phyloP scores from a whole-genome alignment of 176 grass and related monocot species.

The Cymbopogon citratus region DNA sequence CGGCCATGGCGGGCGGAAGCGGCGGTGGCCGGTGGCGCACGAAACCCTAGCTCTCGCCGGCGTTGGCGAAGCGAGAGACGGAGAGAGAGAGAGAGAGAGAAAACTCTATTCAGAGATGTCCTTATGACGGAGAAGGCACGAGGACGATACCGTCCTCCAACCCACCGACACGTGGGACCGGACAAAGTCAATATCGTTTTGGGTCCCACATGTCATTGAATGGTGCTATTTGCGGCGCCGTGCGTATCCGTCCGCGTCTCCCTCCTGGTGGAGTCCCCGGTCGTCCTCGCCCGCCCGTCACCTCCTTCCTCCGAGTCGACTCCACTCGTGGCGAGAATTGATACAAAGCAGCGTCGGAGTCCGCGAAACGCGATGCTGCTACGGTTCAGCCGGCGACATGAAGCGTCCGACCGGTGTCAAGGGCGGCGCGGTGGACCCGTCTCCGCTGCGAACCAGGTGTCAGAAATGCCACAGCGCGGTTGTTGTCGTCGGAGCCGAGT shows the following conservation, averaged over 20 bases:
- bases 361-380: neutral
- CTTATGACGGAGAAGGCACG: neutral
- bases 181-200: rapidly evolving
- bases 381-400: conserved; percentile 23
- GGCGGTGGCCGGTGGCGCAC: conserved; percentile 14
- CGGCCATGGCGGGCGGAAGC: conserved; percentile 29
- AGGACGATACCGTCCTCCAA: no score
- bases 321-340: neutral
- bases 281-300: neutral
- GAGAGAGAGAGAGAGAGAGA: neutral
- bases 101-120: neutral
- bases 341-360: neutral
- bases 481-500: conserved; percentile 58
- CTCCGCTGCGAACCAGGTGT: conserved; percentile 59
- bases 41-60: conserved; percentile 46
- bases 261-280: neutral
- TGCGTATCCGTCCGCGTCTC: neutral
- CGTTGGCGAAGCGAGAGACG: neutral
- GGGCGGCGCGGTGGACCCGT: conserved; percentile 37
- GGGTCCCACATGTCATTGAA: neutral
- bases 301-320: conserved; percentile 4
- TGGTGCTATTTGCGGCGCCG: neutral
- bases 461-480: conserved; percentile 66
- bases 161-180: neutral
- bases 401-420: conserved; percentile 37